phyloP scores from a whole-genome alignment of 371 early-diverging fungal genomes.

The Lichtheimia ornata region DNA sequence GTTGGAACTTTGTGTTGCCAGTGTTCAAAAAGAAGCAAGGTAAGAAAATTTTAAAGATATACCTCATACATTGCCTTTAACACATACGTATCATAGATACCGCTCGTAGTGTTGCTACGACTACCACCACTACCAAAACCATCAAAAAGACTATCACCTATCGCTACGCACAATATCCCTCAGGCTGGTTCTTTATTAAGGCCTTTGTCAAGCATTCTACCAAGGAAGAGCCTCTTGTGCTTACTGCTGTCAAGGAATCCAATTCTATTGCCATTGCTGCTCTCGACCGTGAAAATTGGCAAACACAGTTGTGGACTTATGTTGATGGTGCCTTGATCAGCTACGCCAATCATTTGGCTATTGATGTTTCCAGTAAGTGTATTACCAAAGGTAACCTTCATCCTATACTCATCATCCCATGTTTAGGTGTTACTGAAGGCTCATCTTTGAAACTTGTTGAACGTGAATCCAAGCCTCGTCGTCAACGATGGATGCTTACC shows the following conservation, averaged over 20 bases:
- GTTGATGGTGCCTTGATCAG: conserved; percentile 51
- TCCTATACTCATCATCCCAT: not conserved
- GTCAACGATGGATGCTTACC: conserved; percentile 34
- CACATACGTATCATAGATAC: not conserved
- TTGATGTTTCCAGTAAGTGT: conserved; percentile 25
- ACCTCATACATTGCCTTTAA: not conserved
- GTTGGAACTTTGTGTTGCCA: conserved; percentile 52
- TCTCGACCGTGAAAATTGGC: conserved; percentile 38
- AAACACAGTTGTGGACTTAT: conserved; percentile 54
- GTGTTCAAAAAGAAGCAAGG: conserved; percentile 49
- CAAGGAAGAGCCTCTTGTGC: conserved; percentile 38
- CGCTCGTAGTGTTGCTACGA: not conserved
- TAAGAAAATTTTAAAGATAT: conserved; percentile 4
- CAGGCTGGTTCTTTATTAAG: conserved; percentile 48
- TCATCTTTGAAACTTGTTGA: conserved; percentile 22
- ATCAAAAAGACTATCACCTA: conserved; percentile 29
- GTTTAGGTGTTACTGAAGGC: conserved; percentile 24
- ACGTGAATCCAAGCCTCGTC: conserved; percentile 13
- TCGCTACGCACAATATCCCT: conserved; percentile 43
- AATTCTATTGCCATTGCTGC: conserved; percentile 20
- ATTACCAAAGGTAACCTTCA: not conserved
- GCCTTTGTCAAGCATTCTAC: conserved; percentile 30
- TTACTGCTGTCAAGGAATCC: conserved; percentile 32
- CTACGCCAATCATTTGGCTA: conserved; percentile 47
- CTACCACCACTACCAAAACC: conserved; percentile 19